phyloP scores from a whole-genome alignment of 768 basidiomycete genomes.

The Macrocybe gigantea region DNA sequence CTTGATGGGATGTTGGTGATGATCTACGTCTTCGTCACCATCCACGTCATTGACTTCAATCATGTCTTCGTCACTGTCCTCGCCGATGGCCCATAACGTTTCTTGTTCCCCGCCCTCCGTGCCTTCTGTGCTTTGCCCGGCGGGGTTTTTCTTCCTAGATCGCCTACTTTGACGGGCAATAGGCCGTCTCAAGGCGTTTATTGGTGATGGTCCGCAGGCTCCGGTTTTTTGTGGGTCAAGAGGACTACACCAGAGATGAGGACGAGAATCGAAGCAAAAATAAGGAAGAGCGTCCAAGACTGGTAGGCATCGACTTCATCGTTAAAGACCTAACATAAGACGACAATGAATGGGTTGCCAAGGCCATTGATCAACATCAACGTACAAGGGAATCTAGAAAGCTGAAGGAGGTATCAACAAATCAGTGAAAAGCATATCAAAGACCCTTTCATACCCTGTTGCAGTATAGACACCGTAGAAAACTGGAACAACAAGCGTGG shows the following conservation, averaged over 20 bases:
- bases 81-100: neutral
- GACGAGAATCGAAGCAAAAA: constrained; percentile 80
- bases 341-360: too few species aligned
- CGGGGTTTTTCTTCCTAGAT: neutral
- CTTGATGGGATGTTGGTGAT: neutral
- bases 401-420: constrained; percentile 17
- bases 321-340: constrained; percentile 54
- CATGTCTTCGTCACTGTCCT: constrained; percentile 1
- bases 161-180: neutral
- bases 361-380: neutral
- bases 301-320: constrained; percentile 82
- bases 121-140: neutral
- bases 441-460: constrained; percentile 46
- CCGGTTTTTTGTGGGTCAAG: constrained; percentile 88
- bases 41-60: neutral
- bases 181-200: constrained; percentile 22
- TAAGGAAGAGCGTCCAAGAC: constrained; percentile 83
- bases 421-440: neutral
- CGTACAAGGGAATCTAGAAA: constrained; percentile 38
- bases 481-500: constrained; percentile 87
- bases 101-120: neutral
- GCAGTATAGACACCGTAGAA: constrained; percentile 94
- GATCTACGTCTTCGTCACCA: neutral
- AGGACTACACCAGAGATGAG: constrained; percentile 92
- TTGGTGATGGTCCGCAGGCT: constrained; percentile 34